Percentiles rank a stretch among this genome's conserved stretches.
phyloP scores from a whole-genome alignment of 768 basidiomycete genomes.

The Naganishia vaughanmartiniae region DNA sequence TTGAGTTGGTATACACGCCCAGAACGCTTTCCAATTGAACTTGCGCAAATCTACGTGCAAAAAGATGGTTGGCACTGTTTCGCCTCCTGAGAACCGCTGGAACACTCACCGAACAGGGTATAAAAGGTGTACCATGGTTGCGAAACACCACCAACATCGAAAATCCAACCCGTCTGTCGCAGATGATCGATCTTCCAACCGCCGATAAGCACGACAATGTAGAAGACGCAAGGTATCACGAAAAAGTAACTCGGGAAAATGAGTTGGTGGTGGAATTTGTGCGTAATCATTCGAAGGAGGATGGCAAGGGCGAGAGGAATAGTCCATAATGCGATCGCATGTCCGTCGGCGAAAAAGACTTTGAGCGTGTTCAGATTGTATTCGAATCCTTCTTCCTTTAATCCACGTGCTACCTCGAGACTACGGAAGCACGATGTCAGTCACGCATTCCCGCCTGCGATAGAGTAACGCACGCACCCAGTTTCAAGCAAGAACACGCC shows the following conservation, averaged over 20 bases:
- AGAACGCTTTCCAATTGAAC: conserved; percentile 66
- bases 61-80: neutral
- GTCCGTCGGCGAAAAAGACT: conserved; percentile 64
- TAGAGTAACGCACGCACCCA: conserved; percentile 58
- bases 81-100: conserved; percentile 9
- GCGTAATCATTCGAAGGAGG: conserved; percentile 73
- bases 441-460: neutral
- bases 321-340: conserved; percentile 72
- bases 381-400: conserved; percentile 70
- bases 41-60: conserved; percentile 60
- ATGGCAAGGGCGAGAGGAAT: conserved; percentile 74
- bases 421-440: conserved; percentile 43
- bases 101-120: conserved; percentile 66
- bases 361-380: conserved; percentile 66
- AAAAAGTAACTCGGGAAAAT: conserved; percentile 68
- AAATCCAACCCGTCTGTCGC: conserved; percentile 75
- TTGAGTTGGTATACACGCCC: conserved; percentile 86
- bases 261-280: conserved; percentile 77
- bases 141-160: conserved; percentile 63
- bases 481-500: conserved; percentile 88
- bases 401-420: conserved; percentile 76
- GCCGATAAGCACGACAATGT: conserved; percentile 68
- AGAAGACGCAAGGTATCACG: conserved; percentile 77
- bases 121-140: conserved; percentile 82
- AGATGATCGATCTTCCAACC: conserved; percentile 63